Conservation (phyloP, 2,329 filamentous ascomycete genomes). For the Stachybotrys chlorohalonatus region DNA sequence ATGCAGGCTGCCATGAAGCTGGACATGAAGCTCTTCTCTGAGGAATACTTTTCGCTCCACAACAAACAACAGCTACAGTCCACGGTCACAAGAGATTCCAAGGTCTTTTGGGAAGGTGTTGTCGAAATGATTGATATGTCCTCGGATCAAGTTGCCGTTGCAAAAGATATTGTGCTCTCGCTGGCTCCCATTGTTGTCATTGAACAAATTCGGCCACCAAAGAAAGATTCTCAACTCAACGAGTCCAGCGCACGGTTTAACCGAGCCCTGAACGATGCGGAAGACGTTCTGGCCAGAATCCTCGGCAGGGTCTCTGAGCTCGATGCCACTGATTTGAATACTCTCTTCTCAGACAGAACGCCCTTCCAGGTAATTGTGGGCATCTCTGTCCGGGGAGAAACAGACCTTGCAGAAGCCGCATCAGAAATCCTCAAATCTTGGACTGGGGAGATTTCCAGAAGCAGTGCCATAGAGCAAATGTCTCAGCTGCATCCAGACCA, state of each 20-base stretch:
- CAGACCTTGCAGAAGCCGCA: slow-evolving; percentile 69
- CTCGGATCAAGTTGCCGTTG: slow-evolving; percentile 62
- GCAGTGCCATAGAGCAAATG: slow-evolving; percentile 27
- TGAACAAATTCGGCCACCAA: slow-evolving; percentile 58
- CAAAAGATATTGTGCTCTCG: slow-evolving; percentile 62
- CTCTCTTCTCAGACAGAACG: slow-evolving; percentile 57
- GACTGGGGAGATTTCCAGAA: slow-evolving; percentile 53
- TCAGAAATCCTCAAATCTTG: slow-evolving; percentile 76
- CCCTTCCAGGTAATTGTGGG: slow-evolving; percentile 69
- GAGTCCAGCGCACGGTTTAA: slow-evolving; percentile 61
- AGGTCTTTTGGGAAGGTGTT: slow-evolving; percentile 25
- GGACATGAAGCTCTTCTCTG: slow-evolving; percentile 32
- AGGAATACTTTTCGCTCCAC: slow-evolving; percentile 48
- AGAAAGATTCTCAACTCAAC: slow-evolving; percentile 32
- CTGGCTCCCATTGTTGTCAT: slow-evolving; percentile 63
- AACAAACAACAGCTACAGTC: slow-evolving; percentile 53
- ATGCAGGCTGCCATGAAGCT: slow-evolving; percentile 46
- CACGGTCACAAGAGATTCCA: slow-evolving; percentile 59
- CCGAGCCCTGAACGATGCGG: slow-evolving; percentile 47
- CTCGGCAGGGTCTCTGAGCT: slow-evolving; percentile 76
- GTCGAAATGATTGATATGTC: slow-evolving; percentile 72
- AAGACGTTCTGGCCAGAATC: slow-evolving; percentile 58
- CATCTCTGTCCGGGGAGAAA: slow-evolving; percentile 71
- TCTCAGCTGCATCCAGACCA: slow-evolving; percentile 29
- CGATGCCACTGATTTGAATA: slow-evolving; percentile 55